Percentiles rank a stretch among this genome's conserved stretches.
These are phyloP conservation scores for Cutaneotrichosporon sp. DNA, from an alignment of 1,284 basidiomycete genomes.

Conservation along the genomic window DNA sequence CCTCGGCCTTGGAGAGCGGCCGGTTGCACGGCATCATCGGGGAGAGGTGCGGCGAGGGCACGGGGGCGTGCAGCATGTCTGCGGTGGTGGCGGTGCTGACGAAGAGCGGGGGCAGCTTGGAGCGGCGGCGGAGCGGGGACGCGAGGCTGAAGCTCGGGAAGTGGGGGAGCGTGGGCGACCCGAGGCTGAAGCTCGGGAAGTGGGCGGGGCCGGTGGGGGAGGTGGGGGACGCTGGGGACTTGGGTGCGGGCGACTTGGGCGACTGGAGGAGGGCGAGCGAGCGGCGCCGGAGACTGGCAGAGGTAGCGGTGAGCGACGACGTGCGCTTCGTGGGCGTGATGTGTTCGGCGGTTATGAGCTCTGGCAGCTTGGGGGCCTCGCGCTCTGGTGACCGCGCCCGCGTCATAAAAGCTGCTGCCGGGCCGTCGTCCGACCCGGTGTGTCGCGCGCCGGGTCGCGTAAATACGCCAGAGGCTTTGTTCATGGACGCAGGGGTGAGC, in stretches of 20 bases:
- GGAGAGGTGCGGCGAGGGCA: neutral
- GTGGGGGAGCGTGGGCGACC: neutral
- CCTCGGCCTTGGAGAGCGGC: slow-evolving; percentile 3
- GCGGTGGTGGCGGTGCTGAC: neutral
- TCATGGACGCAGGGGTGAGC: neutral
- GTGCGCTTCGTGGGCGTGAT: neutral
- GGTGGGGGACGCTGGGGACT: neutral
- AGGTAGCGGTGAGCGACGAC: neutral
- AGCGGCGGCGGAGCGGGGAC: neutral
- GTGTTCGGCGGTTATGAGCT: neutral
- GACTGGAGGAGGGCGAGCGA: neutral
- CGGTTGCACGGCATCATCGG: slow-evolving; percentile 2
- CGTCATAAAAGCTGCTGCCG: neutral
- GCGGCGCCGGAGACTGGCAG: neutral
- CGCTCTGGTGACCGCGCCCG: neutral
- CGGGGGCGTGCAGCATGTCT: neutral
- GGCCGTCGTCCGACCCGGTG: neutral
- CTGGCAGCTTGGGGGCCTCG: no score
- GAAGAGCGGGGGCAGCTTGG: neutral
- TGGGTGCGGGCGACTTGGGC: neutral
- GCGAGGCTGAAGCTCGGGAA: neutral
- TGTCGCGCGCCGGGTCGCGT: neutral
- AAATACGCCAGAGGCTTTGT: neutral
- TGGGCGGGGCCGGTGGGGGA: no score
- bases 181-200: neutral